Percentiles rank a stretch among this genome's conserved stretches.
These are phyloP conservation scores for Penstemon newberryi DNA, from an alignment of 257 asterid species.

Conservation along the genomic window DNA sequence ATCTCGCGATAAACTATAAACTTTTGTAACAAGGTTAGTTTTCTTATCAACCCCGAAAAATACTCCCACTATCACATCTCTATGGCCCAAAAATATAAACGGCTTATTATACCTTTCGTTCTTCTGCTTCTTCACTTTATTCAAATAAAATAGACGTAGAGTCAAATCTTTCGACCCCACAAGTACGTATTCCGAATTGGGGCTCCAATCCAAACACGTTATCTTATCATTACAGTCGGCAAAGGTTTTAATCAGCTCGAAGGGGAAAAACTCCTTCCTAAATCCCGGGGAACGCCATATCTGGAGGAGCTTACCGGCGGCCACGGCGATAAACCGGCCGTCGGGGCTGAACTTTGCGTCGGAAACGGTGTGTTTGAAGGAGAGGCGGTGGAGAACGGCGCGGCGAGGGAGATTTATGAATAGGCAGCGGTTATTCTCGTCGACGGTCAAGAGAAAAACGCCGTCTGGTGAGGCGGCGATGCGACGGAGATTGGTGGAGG, in stretches of 20 bases:
- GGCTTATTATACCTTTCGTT: constrained; percentile 50
- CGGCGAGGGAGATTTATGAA: constrained; percentile 85
- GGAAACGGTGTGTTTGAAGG: constrained; percentile 69
- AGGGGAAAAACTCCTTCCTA: constrained; percentile 83
- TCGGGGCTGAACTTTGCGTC: constrained; percentile 84
- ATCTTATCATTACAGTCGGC: constrained; percentile 76
- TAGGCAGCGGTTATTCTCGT: constrained; percentile 84
- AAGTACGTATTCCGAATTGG: constrained; percentile 62
- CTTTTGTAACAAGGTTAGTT: constrained; percentile 47
- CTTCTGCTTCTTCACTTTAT: constrained; percentile 34
- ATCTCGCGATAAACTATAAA: constrained; percentile 81
- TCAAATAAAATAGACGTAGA: constrained; percentile 69
- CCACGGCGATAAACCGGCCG: constrained; percentile 74
- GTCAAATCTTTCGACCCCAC: constrained; percentile 86
- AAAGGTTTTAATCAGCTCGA: constrained; percentile 72
- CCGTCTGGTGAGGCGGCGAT: constrained; percentile 87
- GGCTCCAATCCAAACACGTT: constrained; percentile 83
- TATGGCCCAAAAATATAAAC: constrained; percentile 76
- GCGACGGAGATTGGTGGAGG: constrained; percentile 81
- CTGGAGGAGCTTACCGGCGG: constrained; percentile 88
- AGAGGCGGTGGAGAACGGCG: constrained; percentile 72
- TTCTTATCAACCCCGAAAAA: constrained; percentile 76
- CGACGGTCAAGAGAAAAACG: constrained; percentile 72
- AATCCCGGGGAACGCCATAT: constrained; percentile 95
- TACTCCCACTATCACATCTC: constrained; percentile 75